Evolutionary conservation across 345 rosid species (phyloP).

Genomic region (Brassica incana): DNA sequence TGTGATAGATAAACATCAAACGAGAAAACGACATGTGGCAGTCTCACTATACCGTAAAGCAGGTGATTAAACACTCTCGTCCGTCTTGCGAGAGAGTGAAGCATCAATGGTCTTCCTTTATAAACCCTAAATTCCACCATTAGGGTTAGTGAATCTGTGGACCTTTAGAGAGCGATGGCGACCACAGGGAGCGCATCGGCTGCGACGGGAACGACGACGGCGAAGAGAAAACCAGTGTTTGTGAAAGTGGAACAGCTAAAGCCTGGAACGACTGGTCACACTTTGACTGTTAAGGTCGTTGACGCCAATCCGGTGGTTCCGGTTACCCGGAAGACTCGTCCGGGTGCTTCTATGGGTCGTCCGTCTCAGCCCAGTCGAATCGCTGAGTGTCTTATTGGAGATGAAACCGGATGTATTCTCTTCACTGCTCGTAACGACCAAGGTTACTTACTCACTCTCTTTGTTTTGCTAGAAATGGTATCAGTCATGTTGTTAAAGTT

Average conservation of each 20-base stretch:
- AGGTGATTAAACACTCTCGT: conserved; percentile 23
- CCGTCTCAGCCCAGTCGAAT: conserved; percentile 61
- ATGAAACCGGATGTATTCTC: conserved; percentile 66
- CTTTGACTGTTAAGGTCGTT: conserved; percentile 60
- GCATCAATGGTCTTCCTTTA: conserved; percentile 22
- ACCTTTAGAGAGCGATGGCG: conserved; percentile 23
- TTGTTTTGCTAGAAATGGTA: neutral
- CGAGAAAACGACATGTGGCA: neutral
- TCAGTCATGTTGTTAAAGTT: neutral
- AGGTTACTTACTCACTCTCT: conserved; percentile 42
- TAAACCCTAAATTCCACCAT: conserved; percentile 27
- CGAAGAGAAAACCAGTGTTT: conserved; percentile 69
- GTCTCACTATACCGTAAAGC: conserved; percentile 13
- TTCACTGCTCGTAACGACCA: conserved; percentile 91
- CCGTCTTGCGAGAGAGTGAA: conserved; percentile 18
- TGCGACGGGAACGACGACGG: conserved; percentile 13
- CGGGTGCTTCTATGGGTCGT: conserved; percentile 43
- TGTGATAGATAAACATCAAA: neutral
- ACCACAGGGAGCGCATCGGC: conserved; percentile 31
- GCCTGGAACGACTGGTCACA: conserved; percentile 73
- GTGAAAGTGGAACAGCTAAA: conserved; percentile 63
- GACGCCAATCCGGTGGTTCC: conserved; percentile 50
- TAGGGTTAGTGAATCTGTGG: conserved; percentile 13
- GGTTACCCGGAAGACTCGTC: conserved; percentile 51
- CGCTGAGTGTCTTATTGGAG: conserved; percentile 78